Conservation (phyloP, 257 asterid genomes). For the Solanum sitiens region DNA sequence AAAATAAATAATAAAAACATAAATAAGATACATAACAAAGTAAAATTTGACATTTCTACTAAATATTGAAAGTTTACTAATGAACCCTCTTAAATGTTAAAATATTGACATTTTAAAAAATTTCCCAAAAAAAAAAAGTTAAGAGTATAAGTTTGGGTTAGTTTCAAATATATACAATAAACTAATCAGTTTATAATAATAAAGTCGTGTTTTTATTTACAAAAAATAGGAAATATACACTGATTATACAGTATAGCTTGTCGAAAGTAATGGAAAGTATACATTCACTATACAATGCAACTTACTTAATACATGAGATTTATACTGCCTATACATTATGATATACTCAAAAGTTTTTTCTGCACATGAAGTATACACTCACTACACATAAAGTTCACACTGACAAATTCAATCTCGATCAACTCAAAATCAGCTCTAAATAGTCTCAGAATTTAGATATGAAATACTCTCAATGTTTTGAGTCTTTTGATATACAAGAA, state of each 20-base stretch:
- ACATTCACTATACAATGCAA: too few relatives aligned
- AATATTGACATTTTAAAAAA: too few relatives aligned
- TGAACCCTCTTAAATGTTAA: too few relatives aligned
- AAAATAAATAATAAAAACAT: too few relatives aligned
- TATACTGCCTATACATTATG: too few relatives aligned
- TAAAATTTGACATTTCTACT: too few relatives aligned
- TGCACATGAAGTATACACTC: not conserved
- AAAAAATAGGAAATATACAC: not conserved
- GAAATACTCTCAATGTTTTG: too few relatives aligned
- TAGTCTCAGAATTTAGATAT: not conserved
- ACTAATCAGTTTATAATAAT: too few relatives aligned
- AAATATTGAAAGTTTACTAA: too few relatives aligned
- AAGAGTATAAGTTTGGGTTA: not conserved
- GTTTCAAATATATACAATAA: not conserved
- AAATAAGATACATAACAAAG: too few relatives aligned
- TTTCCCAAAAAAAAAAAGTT: not conserved
- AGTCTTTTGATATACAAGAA: too few relatives aligned
- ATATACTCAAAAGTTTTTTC: not conserved
- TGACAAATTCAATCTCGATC: not conserved
- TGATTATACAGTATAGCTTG: not conserved
- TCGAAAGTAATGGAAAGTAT: not conserved
- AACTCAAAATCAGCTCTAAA: too few relatives aligned
- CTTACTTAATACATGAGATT: not conserved
- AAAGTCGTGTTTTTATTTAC: not conserved
- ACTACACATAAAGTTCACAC: not conserved